Percentiles rank a stretch among this genome's conserved stretches.
These are phyloP conservation scores for Myriangium duriaei DNA, from an alignment of 2,329 filamentous ascomycete species.

Conservation along the genomic window DNA sequence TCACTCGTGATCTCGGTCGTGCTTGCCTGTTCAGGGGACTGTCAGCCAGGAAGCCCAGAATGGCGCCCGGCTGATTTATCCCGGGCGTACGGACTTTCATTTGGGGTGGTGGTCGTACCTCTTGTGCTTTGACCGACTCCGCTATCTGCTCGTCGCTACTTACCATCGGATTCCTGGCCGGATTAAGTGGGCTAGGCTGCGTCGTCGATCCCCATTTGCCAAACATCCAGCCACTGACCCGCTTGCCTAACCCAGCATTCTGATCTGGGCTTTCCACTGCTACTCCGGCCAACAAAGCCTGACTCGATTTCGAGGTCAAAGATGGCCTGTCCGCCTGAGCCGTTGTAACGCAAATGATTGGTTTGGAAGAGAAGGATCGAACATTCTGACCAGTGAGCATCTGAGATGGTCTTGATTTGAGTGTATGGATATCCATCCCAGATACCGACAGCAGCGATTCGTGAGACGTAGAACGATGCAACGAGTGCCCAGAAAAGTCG, in stretches of 20 bases:
- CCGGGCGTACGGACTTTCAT: conserved; percentile 46
- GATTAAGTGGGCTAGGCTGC: conserved; percentile 17
- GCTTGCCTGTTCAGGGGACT: conserved; percentile 3
- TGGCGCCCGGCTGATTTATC: conserved; percentile 65
- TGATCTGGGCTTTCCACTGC: conserved; percentile 23
- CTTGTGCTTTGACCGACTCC: conserved; percentile 9
- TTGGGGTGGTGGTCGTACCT: conserved; percentile 12
- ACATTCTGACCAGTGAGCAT: conserved; percentile 46
- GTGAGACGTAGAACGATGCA: conserved; percentile 62
- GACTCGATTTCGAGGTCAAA: conserved; percentile 17
- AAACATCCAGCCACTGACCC: conserved; percentile 53
- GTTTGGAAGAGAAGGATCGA: conserved; percentile 35
- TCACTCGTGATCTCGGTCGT: conserved; percentile 4
- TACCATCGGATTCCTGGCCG: conserved; percentile 18
- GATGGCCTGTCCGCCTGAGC: conserved; percentile 22
- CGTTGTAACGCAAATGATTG: conserved; percentile 27
- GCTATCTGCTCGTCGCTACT: conserved; percentile 10
- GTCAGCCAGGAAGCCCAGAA: conserved; percentile 56
- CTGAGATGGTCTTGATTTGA: conserved; percentile 64
- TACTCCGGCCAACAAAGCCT: conserved; percentile 22
- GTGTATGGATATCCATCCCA: conserved; percentile 72
- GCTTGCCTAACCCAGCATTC: conserved; percentile 33
- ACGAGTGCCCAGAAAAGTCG: conserved; percentile 13
- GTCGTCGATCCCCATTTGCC: conserved; percentile 45
- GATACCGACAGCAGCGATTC: conserved; percentile 81